Base-by-base conservation (phyloP, 306 rosid genomes). In the Hippophae tibetana region DNA sequence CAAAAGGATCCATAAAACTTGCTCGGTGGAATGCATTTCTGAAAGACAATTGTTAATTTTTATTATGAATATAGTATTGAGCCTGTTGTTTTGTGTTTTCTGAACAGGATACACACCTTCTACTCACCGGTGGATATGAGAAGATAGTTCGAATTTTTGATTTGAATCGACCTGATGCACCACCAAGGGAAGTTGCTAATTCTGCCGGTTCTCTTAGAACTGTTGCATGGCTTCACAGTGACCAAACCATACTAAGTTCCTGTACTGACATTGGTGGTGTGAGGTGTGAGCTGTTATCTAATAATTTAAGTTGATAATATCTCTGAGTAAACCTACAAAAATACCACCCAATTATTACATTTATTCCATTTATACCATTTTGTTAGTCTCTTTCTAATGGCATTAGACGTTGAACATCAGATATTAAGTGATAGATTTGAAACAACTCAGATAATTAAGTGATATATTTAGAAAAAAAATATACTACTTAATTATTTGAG, bases 221-320 rank as follows among this genome's bases (percentile, higher is more conserved):
- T 54, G 94, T 83, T 65, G 83, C 95, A 47, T 90, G 95, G 97
- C 94, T 90, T 69, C 97, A 84, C 40, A 82, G 86, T 69, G 97
- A 86, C 69, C 95, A 84, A 73, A 90, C 94, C 55, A 84, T 90
- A 59, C 69, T 90, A 76, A 90, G 97, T 78, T 86, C 97, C 44
- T 90, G 95, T 72, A 82, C 84, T 53, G 95, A 90, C 69, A 80
- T 84, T 78, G 97, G 89, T 8, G 97, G 97, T 58, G 95, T 86
- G 65, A 89, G 97, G 97, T 86, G 64, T 76, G 41, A 11, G 18
- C 41, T 53, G 10, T 7, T 9, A 9, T 53, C 23, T 26, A 25
- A 9, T 6, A 53, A 53, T 25, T 25, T 53, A 27, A 6, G n/a
- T 49, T 5, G 53, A 49, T 18, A 18, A 18, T 18, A 18, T 18